Evolutionary conservation across 2,329 filamentous ascomycete species (phyloP).

Genomic region (Colletotrichum liaoningense): DNA sequence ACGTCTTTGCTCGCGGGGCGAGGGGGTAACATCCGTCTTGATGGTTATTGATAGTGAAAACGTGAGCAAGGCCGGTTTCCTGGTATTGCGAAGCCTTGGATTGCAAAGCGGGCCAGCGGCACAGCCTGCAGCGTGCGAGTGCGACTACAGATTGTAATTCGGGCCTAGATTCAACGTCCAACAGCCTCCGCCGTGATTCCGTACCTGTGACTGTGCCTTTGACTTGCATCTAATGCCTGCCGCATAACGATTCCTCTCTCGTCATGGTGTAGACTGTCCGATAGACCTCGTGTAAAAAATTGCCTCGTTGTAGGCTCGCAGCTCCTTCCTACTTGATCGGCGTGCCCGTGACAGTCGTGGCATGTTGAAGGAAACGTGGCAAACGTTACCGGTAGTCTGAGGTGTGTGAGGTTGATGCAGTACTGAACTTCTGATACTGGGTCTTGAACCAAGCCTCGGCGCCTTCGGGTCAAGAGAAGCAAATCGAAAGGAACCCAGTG

Average conservation of each 20-base stretch:
- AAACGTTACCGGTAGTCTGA: slow-evolving; percentile 4
- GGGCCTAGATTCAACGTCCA: slow-evolving; percentile 15
- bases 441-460: slow-evolving; percentile 13
- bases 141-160: slow-evolving; percentile 8
- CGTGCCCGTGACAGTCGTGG: not conserved
- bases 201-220: slow-evolving; percentile 18
- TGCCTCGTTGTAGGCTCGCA: slow-evolving; percentile 4
- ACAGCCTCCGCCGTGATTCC: slow-evolving; percentile 8
- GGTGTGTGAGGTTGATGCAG: not conserved
- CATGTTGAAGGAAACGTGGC: slow-evolving; percentile 4
- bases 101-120: slow-evolving; percentile 4
- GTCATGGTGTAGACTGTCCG: not conserved
- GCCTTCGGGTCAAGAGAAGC: not conserved
- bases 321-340: slow-evolving; percentile 18
- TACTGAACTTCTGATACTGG: not conserved
- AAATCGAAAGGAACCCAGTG: not conserved
- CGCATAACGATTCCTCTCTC: not conserved
- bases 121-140: slow-evolving; percentile 10
- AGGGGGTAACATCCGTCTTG: not conserved
- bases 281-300: not conserved
- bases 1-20: not conserved
- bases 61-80: not conserved
- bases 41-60: slow-evolving; percentile 14
- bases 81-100: slow-evolving; percentile 3
- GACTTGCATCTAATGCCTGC: slow-evolving; percentile 11